These are phyloP conservation scores for Macrophomina phaseolina DNA, from an alignment of 2,329 filamentous ascomycete species.

Conservation along the genomic window DNA sequence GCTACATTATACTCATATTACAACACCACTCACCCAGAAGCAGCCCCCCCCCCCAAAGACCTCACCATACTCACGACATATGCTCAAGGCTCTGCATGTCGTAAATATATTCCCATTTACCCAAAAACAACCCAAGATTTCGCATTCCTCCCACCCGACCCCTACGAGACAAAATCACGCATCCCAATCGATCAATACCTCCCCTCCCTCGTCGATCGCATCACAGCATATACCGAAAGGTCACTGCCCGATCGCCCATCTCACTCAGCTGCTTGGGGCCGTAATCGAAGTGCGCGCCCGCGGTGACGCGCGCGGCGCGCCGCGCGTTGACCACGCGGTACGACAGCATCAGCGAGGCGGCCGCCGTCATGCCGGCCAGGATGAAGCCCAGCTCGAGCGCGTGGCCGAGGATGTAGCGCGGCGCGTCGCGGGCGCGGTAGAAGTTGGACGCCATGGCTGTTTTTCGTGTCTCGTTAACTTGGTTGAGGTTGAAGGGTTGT, in stretches of 20 bases:
- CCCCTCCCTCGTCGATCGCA: background rate
- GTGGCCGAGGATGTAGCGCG: constrained; percentile 58
- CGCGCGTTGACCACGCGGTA: constrained; percentile 67
- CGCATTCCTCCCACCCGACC: too few relatives aligned
- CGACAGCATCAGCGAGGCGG: constrained; percentile 52
- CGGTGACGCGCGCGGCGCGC: constrained; percentile 48
- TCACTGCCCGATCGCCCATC: constrained; percentile 66
- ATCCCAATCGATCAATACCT: too few relatives aligned
- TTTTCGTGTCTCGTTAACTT: too few relatives aligned
- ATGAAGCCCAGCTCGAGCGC: constrained; percentile 59
- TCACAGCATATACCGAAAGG: constrained; percentile 67
- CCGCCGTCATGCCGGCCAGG: constrained; percentile 52
- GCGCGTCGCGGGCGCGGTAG: constrained; percentile 61
- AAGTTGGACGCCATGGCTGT: constrained; percentile 74
- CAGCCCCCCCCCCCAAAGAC: too few relatives aligned
- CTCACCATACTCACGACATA: too few relatives aligned
- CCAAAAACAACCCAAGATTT: too few relatives aligned
- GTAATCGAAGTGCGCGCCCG: constrained; percentile 46
- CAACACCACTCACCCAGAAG: too few relatives aligned
- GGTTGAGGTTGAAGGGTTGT: too few relatives aligned
- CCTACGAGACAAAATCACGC: too few relatives aligned
- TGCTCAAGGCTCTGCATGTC: too few relatives aligned
- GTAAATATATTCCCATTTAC: too few relatives aligned
- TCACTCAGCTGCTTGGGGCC: constrained; percentile 61
- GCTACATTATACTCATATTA: too few relatives aligned